phyloP scores from a whole-genome alignment of 805 yeast genomes.

The Middelhovenomyces tepae region DNA sequence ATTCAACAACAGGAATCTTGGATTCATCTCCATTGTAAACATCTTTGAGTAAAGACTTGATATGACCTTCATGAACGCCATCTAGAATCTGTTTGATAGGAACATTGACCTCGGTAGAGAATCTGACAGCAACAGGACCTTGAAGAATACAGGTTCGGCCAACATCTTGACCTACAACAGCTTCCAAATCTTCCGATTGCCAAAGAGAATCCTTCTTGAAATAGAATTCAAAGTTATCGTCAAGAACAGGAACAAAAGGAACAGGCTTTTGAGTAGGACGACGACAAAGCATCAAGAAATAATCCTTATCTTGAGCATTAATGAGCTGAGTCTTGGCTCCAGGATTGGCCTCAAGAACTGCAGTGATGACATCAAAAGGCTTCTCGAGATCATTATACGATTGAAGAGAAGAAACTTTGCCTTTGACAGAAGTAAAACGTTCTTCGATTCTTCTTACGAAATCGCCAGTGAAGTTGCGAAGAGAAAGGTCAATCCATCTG shows the following conservation, averaged over 20 bases:
- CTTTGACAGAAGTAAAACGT: conserved; percentile 59
- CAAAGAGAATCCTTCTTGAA: conserved; percentile 98
- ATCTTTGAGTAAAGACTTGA: conserved; percentile 55
- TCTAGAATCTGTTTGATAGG: conserved; percentile 90
- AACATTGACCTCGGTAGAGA: conserved; percentile 76
- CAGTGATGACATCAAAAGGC: conserved; percentile 54
- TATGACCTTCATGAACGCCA: conserved; percentile 83
- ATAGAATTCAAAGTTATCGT: conserved; percentile 88
- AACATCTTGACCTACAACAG: conserved; percentile 92
- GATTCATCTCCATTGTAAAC: conserved; percentile 63
- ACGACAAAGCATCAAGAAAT: conserved; percentile 73
- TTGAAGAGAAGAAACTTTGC: conserved; percentile 57
- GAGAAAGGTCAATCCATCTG: conserved; percentile 82
- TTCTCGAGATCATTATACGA: conserved; percentile 53
- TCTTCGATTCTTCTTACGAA: conserved; percentile 93
- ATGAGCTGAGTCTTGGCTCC: conserved; percentile 71
- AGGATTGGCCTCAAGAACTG: conserved; percentile 61
- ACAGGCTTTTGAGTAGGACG: conserved; percentile 92
- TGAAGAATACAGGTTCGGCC: conserved; percentile 98
- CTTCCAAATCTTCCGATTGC: conserved; percentile 97
- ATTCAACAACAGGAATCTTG: conserved; percentile 79
- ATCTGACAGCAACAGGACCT: conserved; percentile 98
- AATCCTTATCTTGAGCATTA: conserved; percentile 92
- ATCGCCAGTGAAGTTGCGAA: conserved; percentile 80
- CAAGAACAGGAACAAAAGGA: conserved; percentile 93